Evolutionary conservation across 2,329 filamentous ascomycete species (phyloP).

Genomic region (Aspergillus flavus): DNA sequence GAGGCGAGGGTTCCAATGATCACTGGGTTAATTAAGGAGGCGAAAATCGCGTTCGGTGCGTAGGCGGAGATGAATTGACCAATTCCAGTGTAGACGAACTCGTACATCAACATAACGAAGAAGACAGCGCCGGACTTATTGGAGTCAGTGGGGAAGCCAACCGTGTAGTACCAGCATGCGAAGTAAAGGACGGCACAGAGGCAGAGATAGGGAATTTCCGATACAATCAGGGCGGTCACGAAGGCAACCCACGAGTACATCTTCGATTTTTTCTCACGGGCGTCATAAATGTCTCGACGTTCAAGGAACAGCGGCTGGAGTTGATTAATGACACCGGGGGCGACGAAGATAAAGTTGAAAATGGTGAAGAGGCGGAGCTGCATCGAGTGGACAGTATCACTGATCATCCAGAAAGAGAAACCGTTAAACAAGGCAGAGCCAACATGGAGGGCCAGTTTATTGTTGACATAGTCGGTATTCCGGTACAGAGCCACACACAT

Average conservation of each 20-base stretch:
- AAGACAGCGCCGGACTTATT: conserved; percentile 53
- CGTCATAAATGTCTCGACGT: conserved; percentile 66
- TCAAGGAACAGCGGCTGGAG: conserved; percentile 72
- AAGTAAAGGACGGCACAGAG: conserved; percentile 68
- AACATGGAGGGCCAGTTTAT: conserved; percentile 62
- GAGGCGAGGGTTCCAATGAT: conserved; percentile 56
- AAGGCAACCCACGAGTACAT: conserved; percentile 79
- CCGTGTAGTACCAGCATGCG: conserved; percentile 72
- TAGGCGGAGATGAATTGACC: conserved; percentile 80
- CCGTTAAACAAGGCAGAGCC: conserved; percentile 52
- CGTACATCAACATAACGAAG: conserved; percentile 73
- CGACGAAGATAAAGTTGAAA: conserved; percentile 63
- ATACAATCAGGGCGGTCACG: conserved; percentile 67
- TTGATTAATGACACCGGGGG: conserved; percentile 45
- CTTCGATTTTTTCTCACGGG: conserved; percentile 67
- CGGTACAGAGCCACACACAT: conserved; percentile 68
- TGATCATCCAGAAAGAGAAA: conserved; percentile 69
- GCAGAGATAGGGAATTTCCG: conserved; percentile 70
- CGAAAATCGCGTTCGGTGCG: conserved; percentile 66
- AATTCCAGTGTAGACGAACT: conserved; percentile 70
- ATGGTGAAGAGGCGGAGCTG: conserved; percentile 73
- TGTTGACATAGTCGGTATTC: conserved; percentile 68
- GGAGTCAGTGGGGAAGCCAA: conserved; percentile 51
- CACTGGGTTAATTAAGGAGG: conserved; percentile 73
- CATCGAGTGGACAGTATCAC: conserved; percentile 64